Evolutionary conservation across 2,329 filamentous ascomycete genomes (phyloP), one percentile per base, ranked within the genome.

Genomic region (Ascochyta clinopodiicola): DNA sequence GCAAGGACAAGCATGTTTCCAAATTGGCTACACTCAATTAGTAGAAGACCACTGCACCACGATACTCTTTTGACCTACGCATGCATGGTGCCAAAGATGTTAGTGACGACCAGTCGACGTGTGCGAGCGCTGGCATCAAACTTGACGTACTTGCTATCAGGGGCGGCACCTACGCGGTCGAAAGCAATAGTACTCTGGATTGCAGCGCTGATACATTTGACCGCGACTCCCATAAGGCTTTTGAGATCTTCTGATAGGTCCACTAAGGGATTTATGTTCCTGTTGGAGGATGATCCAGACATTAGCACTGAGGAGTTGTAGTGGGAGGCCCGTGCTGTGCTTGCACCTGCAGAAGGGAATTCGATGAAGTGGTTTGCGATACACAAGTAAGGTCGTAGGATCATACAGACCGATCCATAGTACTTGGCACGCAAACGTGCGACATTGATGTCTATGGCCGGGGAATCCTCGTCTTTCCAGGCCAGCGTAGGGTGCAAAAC

Each of bases 1-100:
- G 91, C 87, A 2, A 99, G 84, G n/a, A 96, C 91, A 44, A 98
- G 81, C 69, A 97, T 86, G 72, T 98, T 98, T 55, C 95, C 94
- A 80, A 96, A 99, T 91, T 99, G 95, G 6, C 93, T 96, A 60
- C 13, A 5, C 39, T 56, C 21, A 29, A 49, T 66, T 59, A 67
- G 54, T 36, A 44, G 27, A 36, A 39, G 1, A 4, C 2, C 24
- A 13, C 53, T 50, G 56, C 22, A 35, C 31, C 12, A 29, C 35
- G 19, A 34, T 17, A 15, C 17, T 12, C 12, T n/a, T 42, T 13
- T 62, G 69, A 66, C 74, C 64, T 60, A 58, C 57, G 58, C 60
- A 57, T 57, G 54, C 54, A 57, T 57, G 40, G 54, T 57, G 9
- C 54, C 54, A 53, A 96, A 96, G 22, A 96, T 88, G 67, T 97